Percentiles rank a stretch among this genome's conserved stretches.
These are phyloP conservation scores for Plasmodium adleri DNA, from an alignment of 169 alveolate species.

Conservation along the genomic window DNA sequence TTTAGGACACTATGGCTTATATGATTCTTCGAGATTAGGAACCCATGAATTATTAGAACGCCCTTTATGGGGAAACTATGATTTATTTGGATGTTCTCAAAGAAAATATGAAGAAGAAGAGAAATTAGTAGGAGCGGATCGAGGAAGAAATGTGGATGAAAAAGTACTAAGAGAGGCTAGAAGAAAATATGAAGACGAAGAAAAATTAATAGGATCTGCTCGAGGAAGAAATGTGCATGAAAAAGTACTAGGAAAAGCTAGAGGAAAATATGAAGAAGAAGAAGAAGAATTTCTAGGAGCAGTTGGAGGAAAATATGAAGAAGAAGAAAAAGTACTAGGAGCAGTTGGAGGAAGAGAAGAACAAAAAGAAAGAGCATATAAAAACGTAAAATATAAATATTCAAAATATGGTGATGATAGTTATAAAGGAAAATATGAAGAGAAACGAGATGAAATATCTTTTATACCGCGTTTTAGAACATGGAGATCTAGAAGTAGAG, in stretches of 20 bases:
- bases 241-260: background rate
- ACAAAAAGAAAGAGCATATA: background rate
- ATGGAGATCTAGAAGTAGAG: background rate
- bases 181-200: slow-evolving; percentile 10
- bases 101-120: slow-evolving; percentile 12
- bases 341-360: background rate
- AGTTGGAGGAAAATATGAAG: background rate
- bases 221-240: background rate
- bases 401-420: background rate
- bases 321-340: slow-evolving; percentile 4
- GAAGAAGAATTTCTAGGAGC: background rate
- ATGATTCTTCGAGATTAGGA: too few species aligned
- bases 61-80: too few species aligned
- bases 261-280: slow-evolving; percentile 15
- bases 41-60: too few species aligned
- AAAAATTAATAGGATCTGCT: background rate
- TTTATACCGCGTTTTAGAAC: too few species aligned
- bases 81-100: background rate
- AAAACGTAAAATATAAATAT: too few species aligned
- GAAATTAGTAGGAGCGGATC: background rate
- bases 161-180: background rate
- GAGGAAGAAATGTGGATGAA: background rate
- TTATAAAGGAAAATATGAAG: background rate
- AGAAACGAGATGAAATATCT: background rate
- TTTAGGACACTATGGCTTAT: too few species aligned